Evolutionary conservation across 2,329 filamentous ascomycete genomes (phyloP).

Genomic region (Zymoseptoria tritici): DNA sequence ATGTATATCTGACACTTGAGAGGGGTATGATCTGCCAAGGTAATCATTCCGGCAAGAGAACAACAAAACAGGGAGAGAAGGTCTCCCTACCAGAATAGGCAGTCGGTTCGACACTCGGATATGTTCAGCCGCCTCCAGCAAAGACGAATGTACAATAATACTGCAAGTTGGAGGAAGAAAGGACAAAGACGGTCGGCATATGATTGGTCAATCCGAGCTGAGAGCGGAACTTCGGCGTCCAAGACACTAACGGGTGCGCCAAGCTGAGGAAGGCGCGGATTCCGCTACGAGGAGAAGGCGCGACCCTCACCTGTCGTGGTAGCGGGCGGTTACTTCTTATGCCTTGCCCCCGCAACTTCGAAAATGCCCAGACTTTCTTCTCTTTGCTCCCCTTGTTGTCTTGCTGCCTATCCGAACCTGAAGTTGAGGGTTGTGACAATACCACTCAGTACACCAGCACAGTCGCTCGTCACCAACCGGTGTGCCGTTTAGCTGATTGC

Average conservation of each 20-base stretch:
- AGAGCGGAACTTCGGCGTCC: neutral
- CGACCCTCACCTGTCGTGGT: neutral
- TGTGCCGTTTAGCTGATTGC: neutral
- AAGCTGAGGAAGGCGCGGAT: neutral
- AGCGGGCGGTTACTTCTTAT: neutral
- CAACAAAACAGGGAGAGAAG: neutral
- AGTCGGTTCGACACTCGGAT: neutral
- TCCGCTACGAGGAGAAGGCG: neutral
- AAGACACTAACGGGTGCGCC: neutral
- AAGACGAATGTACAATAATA: neutral
- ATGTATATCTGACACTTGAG: neutral
- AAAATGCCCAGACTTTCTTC: slow-evolving; percentile 8
- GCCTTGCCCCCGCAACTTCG: neutral
- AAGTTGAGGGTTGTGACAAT: neutral
- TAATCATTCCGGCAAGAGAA: neutral
- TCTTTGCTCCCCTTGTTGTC: slow-evolving; percentile 8
- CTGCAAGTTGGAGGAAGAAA: neutral
- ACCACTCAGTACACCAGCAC: neutral
- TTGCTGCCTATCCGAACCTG: neutral
- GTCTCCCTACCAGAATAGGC: neutral
- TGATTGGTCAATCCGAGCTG: neutral
- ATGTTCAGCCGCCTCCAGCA: neutral
- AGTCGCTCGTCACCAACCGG: neutral
- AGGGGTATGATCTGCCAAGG: neutral
- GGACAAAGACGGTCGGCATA: neutral